A percentile compares a stretch with the other conserved stretches of the same genome.
phyloP scores from a whole-genome alignment of 495 filamentous ascomycete species.

The Aspergillus panamensis region DNA sequence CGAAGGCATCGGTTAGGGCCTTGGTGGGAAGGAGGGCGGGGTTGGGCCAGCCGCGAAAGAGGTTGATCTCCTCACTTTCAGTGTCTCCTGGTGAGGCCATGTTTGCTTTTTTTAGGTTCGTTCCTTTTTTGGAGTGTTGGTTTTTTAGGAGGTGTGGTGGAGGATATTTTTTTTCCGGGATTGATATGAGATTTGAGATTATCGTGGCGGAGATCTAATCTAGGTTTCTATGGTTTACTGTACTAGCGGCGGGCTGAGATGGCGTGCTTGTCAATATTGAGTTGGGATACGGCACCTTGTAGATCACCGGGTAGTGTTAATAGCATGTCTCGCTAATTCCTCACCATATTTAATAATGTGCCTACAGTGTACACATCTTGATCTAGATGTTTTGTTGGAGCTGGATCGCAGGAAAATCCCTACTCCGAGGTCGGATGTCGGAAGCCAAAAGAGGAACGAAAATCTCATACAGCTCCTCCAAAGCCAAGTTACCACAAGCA shows the following conservation, averaged over 20 bases:
- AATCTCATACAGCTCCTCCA: background rate
- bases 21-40: constrained; percentile 63
- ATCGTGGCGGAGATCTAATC: too few relatives aligned
- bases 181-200: too few relatives aligned
- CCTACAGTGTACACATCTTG: background rate
- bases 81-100: background rate
- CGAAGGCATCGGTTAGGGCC: constrained; percentile 53
- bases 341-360: background rate
- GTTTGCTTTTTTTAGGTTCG: background rate
- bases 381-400: background rate
- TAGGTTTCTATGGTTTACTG: too few relatives aligned
- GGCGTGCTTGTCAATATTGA: too few relatives aligned
- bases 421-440: background rate
- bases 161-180: background rate
- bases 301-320: too few relatives aligned
- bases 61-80: constrained; percentile 50
- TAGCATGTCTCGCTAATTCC: too few relatives aligned
- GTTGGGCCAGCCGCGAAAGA: constrained; percentile 69
- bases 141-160: background rate
- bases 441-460: background rate
- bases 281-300: too few relatives aligned
- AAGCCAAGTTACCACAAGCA: background rate
- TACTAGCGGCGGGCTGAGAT: too few relatives aligned
- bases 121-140: background rate
- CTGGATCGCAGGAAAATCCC: background rate